phyloP scores from a whole-genome alignment of 257 asterid species.

The Linaria vulgaris region DNA sequence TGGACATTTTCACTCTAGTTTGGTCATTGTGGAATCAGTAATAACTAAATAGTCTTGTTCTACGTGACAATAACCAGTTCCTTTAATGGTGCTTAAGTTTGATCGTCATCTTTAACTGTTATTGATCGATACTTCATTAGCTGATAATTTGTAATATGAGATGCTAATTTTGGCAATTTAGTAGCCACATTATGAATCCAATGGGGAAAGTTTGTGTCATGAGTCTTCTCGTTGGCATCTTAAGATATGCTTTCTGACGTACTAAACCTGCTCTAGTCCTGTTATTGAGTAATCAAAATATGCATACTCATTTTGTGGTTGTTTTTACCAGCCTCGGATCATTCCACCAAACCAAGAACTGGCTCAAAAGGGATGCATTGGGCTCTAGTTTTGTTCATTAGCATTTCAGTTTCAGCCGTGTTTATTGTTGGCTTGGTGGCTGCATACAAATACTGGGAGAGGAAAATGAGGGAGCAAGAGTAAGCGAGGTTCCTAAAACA shows the following conservation, averaged over 20 bases:
- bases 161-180: not conserved
- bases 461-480: conserved; percentile 64
- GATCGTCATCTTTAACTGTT: not conserved
- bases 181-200: conserved; percentile 1
- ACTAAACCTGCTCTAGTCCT: not conserved
- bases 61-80: conserved; percentile 2
- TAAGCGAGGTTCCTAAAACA: conserved; percentile 73
- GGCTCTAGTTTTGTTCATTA: conserved; percentile 40
- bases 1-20: too few relatives aligned
- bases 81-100: not conserved
- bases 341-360: conserved; percentile 29
- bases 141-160: not conserved
- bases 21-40: too few relatives aligned
- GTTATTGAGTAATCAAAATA: not conserved
- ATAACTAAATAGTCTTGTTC: not conserved
- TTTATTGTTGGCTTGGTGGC: conserved; percentile 41
- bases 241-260: not conserved
- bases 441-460: conserved; percentile 57
- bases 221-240: not conserved
- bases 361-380: conserved; percentile 38
- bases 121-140: not conserved
- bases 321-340: conserved; percentile 34
- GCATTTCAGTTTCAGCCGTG: conserved; percentile 28
- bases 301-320: conserved; percentile 12
- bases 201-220: not conserved